Evolutionary conservation across 805 yeast genomes (phyloP).

Genomic region (Barnettozyma wickerhamii): DNA sequence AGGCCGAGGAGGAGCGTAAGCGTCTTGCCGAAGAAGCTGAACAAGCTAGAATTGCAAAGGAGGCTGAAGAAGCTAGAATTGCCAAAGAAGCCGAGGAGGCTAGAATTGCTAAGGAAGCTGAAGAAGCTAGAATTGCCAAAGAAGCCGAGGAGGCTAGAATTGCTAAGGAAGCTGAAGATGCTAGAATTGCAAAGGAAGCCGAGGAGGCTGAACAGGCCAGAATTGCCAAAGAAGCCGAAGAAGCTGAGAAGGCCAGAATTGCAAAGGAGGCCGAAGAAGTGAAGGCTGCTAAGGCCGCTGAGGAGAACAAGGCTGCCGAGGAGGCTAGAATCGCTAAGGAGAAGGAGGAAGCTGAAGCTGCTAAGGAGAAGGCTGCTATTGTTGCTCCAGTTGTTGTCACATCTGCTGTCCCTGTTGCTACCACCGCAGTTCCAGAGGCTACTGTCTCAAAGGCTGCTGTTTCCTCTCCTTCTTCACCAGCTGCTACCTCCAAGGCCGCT

Average conservation of each 20-base stretch:
- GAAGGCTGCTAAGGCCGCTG: conserved; percentile 14
- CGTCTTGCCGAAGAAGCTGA: conserved; percentile 77
- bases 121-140: conserved; percentile 33
- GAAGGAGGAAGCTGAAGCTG: conserved; percentile 14
- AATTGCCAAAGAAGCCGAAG: conserved; percentile 17
- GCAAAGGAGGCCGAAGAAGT: conserved; percentile 18
- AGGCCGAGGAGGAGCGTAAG: conserved; percentile 41
- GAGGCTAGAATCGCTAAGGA: conserved; percentile 17
- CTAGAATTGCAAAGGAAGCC: conserved; percentile 8
- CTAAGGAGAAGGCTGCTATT: conserved; percentile 4
- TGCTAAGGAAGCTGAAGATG: conserved; percentile 14
- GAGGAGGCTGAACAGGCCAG: conserved; percentile 15
- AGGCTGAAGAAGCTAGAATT: conserved; percentile 14
- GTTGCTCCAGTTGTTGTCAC: background rate
- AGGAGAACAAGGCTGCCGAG: conserved; percentile 16
- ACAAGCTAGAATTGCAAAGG: conserved; percentile 66
- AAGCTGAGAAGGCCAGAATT: conserved; percentile 13
- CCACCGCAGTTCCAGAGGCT: conserved; percentile 1
- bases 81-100: conserved; percentile 51
- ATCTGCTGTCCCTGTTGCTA: background rate
- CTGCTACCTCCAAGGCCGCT: background rate
- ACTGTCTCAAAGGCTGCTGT: background rate
- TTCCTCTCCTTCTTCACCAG: background rate
- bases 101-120: conserved; percentile 11
- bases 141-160: conserved; percentile 9